Percentiles rank a stretch among this genome's conserved stretches.
These are phyloP conservation scores for Pythium dissotocum DNA, from an alignment of 352 stramenopile genomes.

Conservation along the genomic window DNA sequence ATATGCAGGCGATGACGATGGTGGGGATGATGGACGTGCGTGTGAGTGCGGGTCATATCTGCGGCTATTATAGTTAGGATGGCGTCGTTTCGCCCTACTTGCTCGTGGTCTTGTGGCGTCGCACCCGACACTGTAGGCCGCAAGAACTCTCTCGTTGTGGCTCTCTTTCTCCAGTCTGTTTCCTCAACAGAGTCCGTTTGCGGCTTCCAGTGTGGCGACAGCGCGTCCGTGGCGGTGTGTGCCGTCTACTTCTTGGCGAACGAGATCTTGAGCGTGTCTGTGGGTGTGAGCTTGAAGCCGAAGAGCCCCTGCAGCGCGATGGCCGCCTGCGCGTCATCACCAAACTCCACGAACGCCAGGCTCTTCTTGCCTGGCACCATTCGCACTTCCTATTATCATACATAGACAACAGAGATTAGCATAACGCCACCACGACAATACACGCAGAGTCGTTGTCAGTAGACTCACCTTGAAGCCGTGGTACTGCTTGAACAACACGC, in stretches of 20 bases:
- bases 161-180: background rate
- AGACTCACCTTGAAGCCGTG: constrained; percentile 90
- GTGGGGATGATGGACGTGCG: too few species aligned
- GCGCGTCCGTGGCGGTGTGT: too few species aligned
- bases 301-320: constrained; percentile 81
- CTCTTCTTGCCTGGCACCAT: constrained; percentile 93
- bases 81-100: background rate
- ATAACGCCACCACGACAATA: background rate
- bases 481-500: constrained; percentile 97
- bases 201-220: background rate
- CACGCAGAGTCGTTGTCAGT: background rate
- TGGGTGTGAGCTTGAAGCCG: constrained; percentile 86
- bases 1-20: background rate
- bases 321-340: constrained; percentile 76
- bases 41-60: background rate
- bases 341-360: constrained; percentile 97
- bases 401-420: background rate
- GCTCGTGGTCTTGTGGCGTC: background rate
- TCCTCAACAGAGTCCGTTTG: background rate
- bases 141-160: background rate
- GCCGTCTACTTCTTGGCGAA: constrained; percentile 81
- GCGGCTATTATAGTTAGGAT: constrained; percentile 4
- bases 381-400: constrained; percentile 81
- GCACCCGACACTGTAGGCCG: background rate
- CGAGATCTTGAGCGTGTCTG: constrained; percentile 77